phyloP scores from a whole-genome alignment of 2,329 filamentous ascomycete species.

The Xylariaceae sp. region DNA sequence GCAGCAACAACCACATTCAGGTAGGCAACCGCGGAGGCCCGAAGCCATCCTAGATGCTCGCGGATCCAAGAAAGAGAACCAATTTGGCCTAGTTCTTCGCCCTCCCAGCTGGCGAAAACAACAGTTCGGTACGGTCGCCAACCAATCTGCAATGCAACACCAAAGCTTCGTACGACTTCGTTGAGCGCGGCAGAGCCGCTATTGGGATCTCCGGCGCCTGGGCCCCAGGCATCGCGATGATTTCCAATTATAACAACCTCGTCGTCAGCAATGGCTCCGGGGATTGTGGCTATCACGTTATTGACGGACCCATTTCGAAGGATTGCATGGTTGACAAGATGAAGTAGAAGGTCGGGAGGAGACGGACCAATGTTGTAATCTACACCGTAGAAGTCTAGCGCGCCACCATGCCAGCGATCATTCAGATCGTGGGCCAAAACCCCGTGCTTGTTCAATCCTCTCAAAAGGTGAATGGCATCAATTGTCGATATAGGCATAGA shows the following conservation, averaged over 20 bases:
- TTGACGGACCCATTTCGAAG: not conserved
- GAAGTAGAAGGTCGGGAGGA: not conserved
- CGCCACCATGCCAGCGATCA: conserved; percentile 4
- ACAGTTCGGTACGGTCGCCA: conserved; percentile 5
- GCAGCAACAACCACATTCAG: conserved; percentile 6
- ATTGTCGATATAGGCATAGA: conserved; percentile 1
- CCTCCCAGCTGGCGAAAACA: conserved; percentile 2
- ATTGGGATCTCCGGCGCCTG: conserved; percentile 3
- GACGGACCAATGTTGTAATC: conserved; percentile 5
- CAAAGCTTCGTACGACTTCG: conserved; percentile 8
- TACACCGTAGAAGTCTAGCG: conserved; percentile 3
- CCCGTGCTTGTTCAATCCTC: conserved; percentile 1
- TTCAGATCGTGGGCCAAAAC: not conserved
- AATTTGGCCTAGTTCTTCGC: conserved; percentile 5
- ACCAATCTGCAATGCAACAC: conserved; percentile 1
- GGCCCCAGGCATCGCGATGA: conserved; percentile 6
- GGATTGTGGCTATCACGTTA: conserved; percentile 5
- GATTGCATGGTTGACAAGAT: not conserved
- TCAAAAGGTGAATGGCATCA: conserved; percentile 7
- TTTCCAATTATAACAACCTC: conserved; percentile 4
- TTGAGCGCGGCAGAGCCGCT: conserved; percentile 6
- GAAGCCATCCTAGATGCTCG: conserved; percentile 1
- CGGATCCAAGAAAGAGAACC: conserved; percentile 3
- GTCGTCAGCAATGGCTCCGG: not conserved
- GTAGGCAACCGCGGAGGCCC: conserved; percentile 1